Percentiles rank a stretch among this genome's conserved stretches.
phyloP scores from a whole-genome alignment of 768 basidiomycete species.

The Mycena chlorophos region DNA sequence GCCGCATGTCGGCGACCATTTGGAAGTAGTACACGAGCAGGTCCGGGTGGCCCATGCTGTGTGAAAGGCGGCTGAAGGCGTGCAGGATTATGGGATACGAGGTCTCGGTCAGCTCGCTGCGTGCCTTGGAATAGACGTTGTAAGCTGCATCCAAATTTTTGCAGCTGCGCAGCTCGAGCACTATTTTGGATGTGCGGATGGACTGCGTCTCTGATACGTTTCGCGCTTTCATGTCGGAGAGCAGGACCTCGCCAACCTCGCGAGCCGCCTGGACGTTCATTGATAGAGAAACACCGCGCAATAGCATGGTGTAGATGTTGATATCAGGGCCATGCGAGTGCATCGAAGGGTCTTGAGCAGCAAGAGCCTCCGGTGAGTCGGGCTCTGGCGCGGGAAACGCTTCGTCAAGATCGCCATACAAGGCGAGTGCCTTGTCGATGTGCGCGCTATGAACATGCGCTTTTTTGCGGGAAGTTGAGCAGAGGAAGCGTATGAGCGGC shows the following conservation, averaged over 20 bases:
- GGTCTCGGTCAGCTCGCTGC: slow-evolving; percentile 49
- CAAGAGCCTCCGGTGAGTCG: slow-evolving; percentile 22
- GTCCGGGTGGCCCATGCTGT: slow-evolving; percentile 30
- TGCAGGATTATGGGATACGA: slow-evolving; percentile 67
- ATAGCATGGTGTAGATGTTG: slow-evolving; percentile 54
- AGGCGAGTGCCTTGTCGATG: slow-evolving; percentile 53
- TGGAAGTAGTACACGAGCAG: slow-evolving; percentile 57
- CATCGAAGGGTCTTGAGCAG: slow-evolving; percentile 23
- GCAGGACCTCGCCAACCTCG: slow-evolving; percentile 47
- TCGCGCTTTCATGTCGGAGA: slow-evolving; percentile 66
- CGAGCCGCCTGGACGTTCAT: slow-evolving; percentile 48
- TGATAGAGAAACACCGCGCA: slow-evolving; percentile 49
- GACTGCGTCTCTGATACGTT: slow-evolving; percentile 46
- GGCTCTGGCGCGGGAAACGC: slow-evolving; percentile 29
- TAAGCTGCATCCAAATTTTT: slow-evolving; percentile 59
- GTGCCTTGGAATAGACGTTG: slow-evolving; percentile 52
- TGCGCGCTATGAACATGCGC: slow-evolving; percentile 34
- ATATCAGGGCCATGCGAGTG: slow-evolving; percentile 49
- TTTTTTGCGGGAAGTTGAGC: slow-evolving; percentile 36
- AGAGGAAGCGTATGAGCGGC: slow-evolving; percentile 56
- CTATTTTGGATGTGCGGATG: slow-evolving; percentile 52
- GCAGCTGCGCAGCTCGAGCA: slow-evolving; percentile 67
- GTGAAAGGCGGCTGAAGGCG: slow-evolving; percentile 60
- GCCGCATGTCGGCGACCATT: slow-evolving; percentile 80
- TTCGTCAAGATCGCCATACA: slow-evolving; percentile 51